Evolutionary conservation across 2,329 filamentous ascomycete genomes (phyloP), one percentile per base, ranked within the genome.

Genomic region (Exophiala sp.): DNA sequence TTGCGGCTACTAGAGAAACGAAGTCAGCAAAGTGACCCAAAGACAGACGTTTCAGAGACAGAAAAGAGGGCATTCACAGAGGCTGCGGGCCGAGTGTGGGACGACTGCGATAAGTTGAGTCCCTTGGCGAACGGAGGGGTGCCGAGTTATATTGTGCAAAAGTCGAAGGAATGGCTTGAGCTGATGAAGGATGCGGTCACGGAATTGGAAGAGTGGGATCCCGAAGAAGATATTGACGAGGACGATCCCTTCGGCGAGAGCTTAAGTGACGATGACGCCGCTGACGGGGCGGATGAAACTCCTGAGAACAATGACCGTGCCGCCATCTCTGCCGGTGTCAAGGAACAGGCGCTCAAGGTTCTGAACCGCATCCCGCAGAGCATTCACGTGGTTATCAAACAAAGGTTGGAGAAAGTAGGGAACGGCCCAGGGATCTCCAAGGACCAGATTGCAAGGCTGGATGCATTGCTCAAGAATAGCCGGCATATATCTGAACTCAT

Each of bases 131-230:
- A 73, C 4, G 69, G 81, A 19, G 89, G 88, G 0, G 77, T 94
- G 3, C 79, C 78, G 0, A 86, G 84, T 0, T 73, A 89, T 50
- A 76, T 91, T 40, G 75, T 85, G 0, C 74, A 77, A 58, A 89
- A 85, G 63, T 84, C 84, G 1, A 80, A 87, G 59, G 77, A 89
- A 64, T 87, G 84, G 68, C 74, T 81, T 34, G 86, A 86, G 48
- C 79, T 85, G 2, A 71, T 96, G 19, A 80, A 86, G 60, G 91
- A 96, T 70, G 85, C 88, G 0, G 79, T 94, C 59, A 80, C 86
- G 55, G 91, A 96, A 69, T 67, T 96, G 57, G 87, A 88, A 64
- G 88, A 91, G 60, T 96, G 90, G 88, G 81, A 83, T 16, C 85
- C 88, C 1, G 85, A 88, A 60, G 77, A 80, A 8, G 76, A 78